A percentile compares a stretch with the other conserved stretches of the same genome.
phyloP scores from a whole-genome alignment of 2,329 filamentous ascomycete genomes.

The Phoma sp. region DNA sequence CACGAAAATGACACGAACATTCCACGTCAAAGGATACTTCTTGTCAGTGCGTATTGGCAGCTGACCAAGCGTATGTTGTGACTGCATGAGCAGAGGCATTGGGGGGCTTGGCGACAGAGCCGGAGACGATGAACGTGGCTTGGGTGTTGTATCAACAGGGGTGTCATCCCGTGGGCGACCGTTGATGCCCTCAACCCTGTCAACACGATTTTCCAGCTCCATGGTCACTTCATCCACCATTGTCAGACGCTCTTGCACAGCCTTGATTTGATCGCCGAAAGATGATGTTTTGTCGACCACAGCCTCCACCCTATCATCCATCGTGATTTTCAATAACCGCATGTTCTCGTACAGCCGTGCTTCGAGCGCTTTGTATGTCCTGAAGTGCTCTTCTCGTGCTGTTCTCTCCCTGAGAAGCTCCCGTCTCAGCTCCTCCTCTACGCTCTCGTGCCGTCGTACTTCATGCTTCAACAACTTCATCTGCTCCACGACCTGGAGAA shows the following conservation, averaged over 20 bases:
- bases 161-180: slow-evolving; percentile 38
- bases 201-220: slow-evolving; percentile 48
- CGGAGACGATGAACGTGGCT: slow-evolving; percentile 27
- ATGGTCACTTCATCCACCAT: slow-evolving; percentile 50
- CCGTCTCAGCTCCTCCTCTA: slow-evolving; percentile 47
- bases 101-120: slow-evolving; percentile 36
- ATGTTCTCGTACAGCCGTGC: slow-evolving; percentile 48
- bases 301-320: slow-evolving; percentile 50
- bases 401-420: slow-evolving; percentile 45
- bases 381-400: slow-evolving; percentile 42
- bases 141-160: slow-evolving; percentile 38
- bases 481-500: slow-evolving; percentile 44
- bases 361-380: slow-evolving; percentile 42
- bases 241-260: slow-evolving; percentile 43
- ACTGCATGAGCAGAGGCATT: slow-evolving; percentile 36
- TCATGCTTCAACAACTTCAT: slow-evolving; percentile 45
- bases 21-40: slow-evolving; percentile 47
- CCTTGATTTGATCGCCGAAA: slow-evolving; percentile 46
- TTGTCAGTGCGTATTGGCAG: slow-evolving; percentile 48
- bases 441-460: slow-evolving; percentile 38
- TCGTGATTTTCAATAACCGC: slow-evolving; percentile 45
- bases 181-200: slow-evolving; percentile 39
- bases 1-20: slow-evolving; percentile 46
- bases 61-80: slow-evolving; percentile 37
- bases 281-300: slow-evolving; percentile 50